These are phyloP conservation scores for Fusarium mangiferae DNA, from an alignment of 2,329 filamentous ascomycete genomes.

Conservation along the genomic window DNA sequence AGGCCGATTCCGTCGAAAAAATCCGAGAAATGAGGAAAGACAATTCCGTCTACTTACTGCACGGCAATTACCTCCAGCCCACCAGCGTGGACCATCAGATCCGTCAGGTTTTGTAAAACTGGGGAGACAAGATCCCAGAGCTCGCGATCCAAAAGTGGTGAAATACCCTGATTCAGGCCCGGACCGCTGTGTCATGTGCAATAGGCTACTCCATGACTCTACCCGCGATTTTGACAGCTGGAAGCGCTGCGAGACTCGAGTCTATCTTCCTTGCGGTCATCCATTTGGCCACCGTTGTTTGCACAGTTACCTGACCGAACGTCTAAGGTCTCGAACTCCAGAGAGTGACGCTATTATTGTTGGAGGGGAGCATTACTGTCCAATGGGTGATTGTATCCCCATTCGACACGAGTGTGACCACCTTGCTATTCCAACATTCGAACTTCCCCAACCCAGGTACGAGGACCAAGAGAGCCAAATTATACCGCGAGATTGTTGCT, in stretches of 20 bases:
- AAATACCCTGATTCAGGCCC: not conserved
- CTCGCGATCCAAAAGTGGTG: not conserved
- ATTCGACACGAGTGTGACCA: constrained; percentile 35
- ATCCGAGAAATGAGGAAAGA: not conserved
- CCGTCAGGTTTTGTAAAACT: not conserved
- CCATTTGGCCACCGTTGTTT: constrained; percentile 38
- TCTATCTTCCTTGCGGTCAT: constrained; percentile 45
- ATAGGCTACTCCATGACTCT: not conserved
- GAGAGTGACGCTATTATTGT: not conserved
- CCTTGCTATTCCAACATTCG: not conserved
- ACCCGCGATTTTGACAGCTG: not conserved
- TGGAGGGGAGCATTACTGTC: not conserved
- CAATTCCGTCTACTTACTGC: not conserved
- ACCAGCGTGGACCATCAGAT: not conserved
- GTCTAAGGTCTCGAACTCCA: not conserved
- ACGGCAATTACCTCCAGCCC: not conserved
- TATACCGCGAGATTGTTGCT: not conserved
- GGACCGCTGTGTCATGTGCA: constrained; percentile 4
- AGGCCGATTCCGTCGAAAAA: no score
- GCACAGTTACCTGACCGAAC: not conserved
- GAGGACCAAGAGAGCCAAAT: not conserved
- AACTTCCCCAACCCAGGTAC: not conserved
- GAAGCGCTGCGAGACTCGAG: constrained; percentile 13
- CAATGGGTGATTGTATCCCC: constrained; percentile 6
- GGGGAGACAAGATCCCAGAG: not conserved